Evolutionary conservation across 208 protist genomes (phyloP), one percentile per base, ranked within the genome.

Genomic region (Trypanosoma melophagium): DNA sequence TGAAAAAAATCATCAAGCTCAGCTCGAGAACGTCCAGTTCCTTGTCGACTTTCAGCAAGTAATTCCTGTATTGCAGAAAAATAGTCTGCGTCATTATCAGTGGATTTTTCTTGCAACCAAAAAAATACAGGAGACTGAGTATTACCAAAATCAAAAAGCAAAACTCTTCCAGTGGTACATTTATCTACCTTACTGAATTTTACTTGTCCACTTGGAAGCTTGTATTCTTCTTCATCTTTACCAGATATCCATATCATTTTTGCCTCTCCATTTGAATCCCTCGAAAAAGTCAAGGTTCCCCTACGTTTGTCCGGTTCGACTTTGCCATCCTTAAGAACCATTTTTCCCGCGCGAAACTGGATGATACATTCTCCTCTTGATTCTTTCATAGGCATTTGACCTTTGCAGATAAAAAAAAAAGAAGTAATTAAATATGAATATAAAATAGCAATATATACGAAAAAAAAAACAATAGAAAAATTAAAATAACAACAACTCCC

Each of bases 61-160:
- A 85, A 60, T 28, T 60, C 52, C 47, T 91, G 69, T 25, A 94
- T 66, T 55, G 58, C 64, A 28, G 66, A 62, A 58, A 92, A 61
- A 63, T 89, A 83, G 3, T 60, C 25, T 19, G 38, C 63, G 58
- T 94, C 89, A 55, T 90, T 84, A 31, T 79, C 70, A n/a, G 76
- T 84, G 25, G 77, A 89, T 56, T 89, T 92, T 31, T 93, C 90
- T 58, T 95, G 90, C 19, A 95, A 52, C 87, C 90, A 95, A 59
- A 91, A 95, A 53, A 95, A 95, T 58, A 85, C 38, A 51, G 47
- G 55, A 44, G 70, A 51, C 51, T 58, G 52, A 35, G 40, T 53
- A 10, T 70, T 70, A 12, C 50, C 78, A 49, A 84, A 69, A 21
- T 88, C 74, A 64, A 95, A 84, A 5, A 93, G 57, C 7, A 93